phyloP scores from a whole-genome alignment of 2,329 filamentous ascomycete species.

The Alternaria hordeiaustralica region DNA sequence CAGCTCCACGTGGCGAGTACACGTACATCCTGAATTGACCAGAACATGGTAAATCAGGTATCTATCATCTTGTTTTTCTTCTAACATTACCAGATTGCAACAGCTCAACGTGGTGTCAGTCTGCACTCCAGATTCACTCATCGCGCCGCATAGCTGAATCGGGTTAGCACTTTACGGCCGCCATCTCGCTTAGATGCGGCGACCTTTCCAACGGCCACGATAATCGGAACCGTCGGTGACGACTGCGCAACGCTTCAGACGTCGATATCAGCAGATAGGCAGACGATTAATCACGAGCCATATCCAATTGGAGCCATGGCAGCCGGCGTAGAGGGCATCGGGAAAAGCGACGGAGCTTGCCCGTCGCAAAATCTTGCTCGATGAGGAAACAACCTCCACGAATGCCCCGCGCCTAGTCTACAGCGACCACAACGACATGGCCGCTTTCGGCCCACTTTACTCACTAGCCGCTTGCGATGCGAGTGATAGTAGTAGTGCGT shows the following conservation, averaged over 20 bases:
- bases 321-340: slow-evolving; percentile 30
- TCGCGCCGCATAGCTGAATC: slow-evolving; percentile 7
- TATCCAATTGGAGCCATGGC: slow-evolving; percentile 33
- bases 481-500: slow-evolving; percentile 10
- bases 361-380: slow-evolving; percentile 37
- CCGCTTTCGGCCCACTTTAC: slow-evolving; percentile 31
- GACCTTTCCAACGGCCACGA: neutral
- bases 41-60: rapidly evolving
- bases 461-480: slow-evolving; percentile 9
- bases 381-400: slow-evolving; percentile 37
- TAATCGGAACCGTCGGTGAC: slow-evolving; percentile 17
- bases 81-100: neutral
- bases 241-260: slow-evolving; percentile 1
- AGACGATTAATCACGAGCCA: slow-evolving; percentile 5
- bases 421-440: slow-evolving; percentile 20
- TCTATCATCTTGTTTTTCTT: neutral
- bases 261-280: slow-evolving; percentile 26
- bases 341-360: slow-evolving; percentile 18
- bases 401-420: slow-evolving; percentile 32
- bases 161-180: slow-evolving; percentile 4
- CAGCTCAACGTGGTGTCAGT: neutral
- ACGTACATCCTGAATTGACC: neutral
- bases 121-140: neutral
- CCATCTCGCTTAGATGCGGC: slow-evolving; percentile 17
- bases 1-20: neutral